Evolutionary conservation across 2,329 filamentous ascomycete genomes (phyloP).

Genomic region (Coniochaeta ligniaria): DNA sequence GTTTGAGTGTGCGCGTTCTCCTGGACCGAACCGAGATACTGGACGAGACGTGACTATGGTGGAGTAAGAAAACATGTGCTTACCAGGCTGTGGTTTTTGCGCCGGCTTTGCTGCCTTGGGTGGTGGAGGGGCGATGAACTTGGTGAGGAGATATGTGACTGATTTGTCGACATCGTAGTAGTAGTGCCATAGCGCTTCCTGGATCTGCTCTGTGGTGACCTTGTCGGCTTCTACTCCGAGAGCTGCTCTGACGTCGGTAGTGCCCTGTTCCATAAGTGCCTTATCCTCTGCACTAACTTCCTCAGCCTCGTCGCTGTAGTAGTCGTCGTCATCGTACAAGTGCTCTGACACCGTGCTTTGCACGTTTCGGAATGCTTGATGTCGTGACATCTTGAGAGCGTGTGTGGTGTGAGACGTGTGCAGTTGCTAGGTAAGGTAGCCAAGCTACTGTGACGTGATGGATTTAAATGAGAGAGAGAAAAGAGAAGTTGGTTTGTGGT

Average conservation of each 20-base stretch:
- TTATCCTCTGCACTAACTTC: conserved; percentile 40
- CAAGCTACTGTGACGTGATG: neutral
- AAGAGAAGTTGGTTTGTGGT: neutral
- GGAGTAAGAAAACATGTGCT: conserved; percentile 4
- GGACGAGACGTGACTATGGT: neutral
- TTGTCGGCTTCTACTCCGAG: conserved; percentile 55
- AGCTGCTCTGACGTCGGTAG: conserved; percentile 55
- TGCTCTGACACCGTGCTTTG: conserved; percentile 39
- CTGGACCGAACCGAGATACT: neutral
- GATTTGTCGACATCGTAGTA: conserved; percentile 89
- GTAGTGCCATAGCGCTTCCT: conserved; percentile 91
- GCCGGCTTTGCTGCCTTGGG: conserved; percentile 28
- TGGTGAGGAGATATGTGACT: conserved; percentile 70
- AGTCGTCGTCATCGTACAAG: conserved; percentile 37
- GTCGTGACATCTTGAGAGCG: conserved; percentile 33
- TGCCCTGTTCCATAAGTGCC: conserved; percentile 53
- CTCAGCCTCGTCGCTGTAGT: conserved; percentile 25
- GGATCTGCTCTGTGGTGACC: conserved; percentile 60
- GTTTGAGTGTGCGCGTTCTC: neutral
- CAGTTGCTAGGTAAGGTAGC: neutral
- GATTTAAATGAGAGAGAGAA: neutral
- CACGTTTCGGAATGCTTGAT: conserved; percentile 38
- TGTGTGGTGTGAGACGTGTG: neutral
- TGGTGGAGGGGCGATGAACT: conserved; percentile 37
- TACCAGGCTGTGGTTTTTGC: conserved; percentile 10